These are phyloP conservation scores for Heliocybe sulcata DNA, from an alignment of 1,284 basidiomycete genomes.

Conservation along the genomic window DNA sequence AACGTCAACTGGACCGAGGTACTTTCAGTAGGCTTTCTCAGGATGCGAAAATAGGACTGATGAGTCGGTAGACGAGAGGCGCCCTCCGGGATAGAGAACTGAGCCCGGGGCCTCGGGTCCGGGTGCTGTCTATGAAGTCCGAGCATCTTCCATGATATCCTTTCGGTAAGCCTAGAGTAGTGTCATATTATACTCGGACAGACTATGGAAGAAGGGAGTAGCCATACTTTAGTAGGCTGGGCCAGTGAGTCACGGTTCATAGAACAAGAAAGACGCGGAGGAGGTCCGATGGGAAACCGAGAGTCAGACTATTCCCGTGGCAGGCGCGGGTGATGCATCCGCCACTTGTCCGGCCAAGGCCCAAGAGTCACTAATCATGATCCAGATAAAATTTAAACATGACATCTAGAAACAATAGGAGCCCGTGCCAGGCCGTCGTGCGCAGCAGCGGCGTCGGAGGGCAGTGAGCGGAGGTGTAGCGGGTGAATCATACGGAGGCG, in stretches of 20 bases:
- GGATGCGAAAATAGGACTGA: background rate
- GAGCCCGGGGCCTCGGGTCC: background rate
- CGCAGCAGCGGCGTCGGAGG: background rate
- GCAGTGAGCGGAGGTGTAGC: background rate
- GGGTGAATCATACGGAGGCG: background rate
- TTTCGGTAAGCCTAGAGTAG: background rate
- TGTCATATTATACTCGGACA: background rate
- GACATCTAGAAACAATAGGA: too few species aligned
- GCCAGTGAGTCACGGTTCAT: too few species aligned
- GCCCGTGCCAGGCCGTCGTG: too few species aligned
- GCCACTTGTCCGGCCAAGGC: background rate
- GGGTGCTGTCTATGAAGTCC: background rate
- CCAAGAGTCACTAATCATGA: background rate
- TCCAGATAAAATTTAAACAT: background rate
- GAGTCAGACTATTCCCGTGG: background rate
- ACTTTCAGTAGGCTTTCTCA: background rate
- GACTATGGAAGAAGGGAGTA: too few species aligned
- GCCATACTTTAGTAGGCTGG: too few species aligned
- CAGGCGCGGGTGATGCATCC: background rate
- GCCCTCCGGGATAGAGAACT: background rate
- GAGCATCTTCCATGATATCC: background rate
- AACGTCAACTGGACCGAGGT: background rate
- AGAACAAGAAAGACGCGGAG: too few species aligned
- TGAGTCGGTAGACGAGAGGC: background rate
- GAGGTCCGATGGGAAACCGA: background rate